A percentile compares a stretch with the other conserved stretches of the same genome.
Conservation (phyloP, 164 flowering plant genomes). For the Brasenia schreberi region DNA sequence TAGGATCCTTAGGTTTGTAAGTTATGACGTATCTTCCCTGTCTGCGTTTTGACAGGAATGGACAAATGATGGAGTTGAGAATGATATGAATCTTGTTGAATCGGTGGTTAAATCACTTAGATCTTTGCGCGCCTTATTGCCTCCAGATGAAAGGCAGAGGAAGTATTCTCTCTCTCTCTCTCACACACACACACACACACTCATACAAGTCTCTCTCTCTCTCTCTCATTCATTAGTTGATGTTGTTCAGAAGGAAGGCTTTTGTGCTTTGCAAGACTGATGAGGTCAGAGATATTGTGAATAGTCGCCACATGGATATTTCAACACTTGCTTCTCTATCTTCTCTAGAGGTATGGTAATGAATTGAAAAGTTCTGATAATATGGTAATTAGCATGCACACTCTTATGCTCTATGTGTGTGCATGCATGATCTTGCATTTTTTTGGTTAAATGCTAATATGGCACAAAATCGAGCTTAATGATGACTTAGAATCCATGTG, state of each 20-base stretch:
- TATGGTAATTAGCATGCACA: not conserved
- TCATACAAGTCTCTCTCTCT: not conserved
- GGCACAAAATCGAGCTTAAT: no score
- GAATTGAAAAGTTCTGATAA: not conserved
- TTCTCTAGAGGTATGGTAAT: slow-evolving; percentile 41
- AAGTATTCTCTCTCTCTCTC: slow-evolving; percentile 22
- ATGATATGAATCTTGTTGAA: slow-evolving; percentile 68
- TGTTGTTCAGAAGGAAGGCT: slow-evolving; percentile 51
- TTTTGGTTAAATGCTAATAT: no score
- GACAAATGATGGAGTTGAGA: slow-evolving; percentile 61
- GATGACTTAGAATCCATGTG: no score
- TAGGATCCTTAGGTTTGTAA: not conserved
- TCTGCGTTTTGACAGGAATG: slow-evolving; percentile 36
- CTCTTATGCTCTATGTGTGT: not conserved
- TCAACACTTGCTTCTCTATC: slow-evolving; percentile 69
- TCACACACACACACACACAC: not conserved
- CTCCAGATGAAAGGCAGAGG: slow-evolving; percentile 59
- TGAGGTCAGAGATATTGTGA: slow-evolving; percentile 28
- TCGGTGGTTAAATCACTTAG: slow-evolving; percentile 57
- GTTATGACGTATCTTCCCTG: not conserved
- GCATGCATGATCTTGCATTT: not conserved
- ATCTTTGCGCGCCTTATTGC: slow-evolving; percentile 42
- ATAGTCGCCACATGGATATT: slow-evolving; percentile 46
- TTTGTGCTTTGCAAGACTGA: slow-evolving; percentile 49
- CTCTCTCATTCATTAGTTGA: not conserved